Evolutionary conservation across 345 rosid species (phyloP).

Genomic region (Nephelium lappaceum): DNA sequence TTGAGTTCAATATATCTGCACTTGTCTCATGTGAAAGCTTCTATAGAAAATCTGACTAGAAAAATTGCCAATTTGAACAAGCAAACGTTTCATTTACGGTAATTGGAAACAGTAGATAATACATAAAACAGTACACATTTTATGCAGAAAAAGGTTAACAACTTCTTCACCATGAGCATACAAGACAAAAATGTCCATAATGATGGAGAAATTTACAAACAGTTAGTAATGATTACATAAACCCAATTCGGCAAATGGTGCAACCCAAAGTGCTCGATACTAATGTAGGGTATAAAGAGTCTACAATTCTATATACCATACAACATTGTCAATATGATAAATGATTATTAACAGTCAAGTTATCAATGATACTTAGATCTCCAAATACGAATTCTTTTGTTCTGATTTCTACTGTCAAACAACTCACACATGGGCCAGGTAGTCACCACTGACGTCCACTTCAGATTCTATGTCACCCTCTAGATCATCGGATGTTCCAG

Average conservation of each 20-base stretch:
- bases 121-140: not conserved
- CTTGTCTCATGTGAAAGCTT: not conserved
- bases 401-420: constrained; percentile 1
- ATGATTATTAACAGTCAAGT: not conserved
- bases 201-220: not conserved
- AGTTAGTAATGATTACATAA: not conserved
- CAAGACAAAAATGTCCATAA: not conserved
- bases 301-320: not conserved
- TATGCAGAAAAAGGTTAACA: not conserved
- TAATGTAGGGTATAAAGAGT: not conserved
- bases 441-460: constrained; percentile 52
- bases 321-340: constrained; percentile 9
- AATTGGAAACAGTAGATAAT: not conserved
- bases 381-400: not conserved
- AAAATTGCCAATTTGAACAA: not conserved
- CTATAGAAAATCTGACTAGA: not conserved
- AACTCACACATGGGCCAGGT: constrained; percentile 13
- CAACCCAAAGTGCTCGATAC: not conserved
- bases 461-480: constrained; percentile 59
- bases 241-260: not conserved
- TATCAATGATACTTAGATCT: not conserved
- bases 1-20: not conserved
- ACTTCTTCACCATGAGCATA: not conserved
- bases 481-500: constrained; percentile 42
- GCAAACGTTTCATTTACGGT: not conserved